phyloP scores from a whole-genome alignment of 192 early-diverging fungal species.

The Coemansia sp. region DNA sequence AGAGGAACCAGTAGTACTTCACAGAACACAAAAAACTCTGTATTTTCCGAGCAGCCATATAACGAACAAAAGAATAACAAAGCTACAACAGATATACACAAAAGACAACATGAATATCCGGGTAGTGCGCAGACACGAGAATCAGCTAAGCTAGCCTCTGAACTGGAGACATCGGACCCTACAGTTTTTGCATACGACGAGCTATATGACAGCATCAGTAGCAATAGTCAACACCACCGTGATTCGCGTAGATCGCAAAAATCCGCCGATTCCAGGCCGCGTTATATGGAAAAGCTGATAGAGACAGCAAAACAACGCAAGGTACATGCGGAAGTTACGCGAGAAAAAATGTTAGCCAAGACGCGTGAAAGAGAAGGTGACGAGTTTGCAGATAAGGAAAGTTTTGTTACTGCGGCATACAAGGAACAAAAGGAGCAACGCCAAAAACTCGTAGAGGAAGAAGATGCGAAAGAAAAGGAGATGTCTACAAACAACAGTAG shows the following conservation, averaged over 20 bases:
- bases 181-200: constrained; percentile 46
- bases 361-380: constrained; percentile 40
- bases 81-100: neutral
- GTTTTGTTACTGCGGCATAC: constrained; percentile 40
- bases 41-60: neutral
- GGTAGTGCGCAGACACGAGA: constrained; percentile 17
- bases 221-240: constrained; percentile 14
- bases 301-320: constrained; percentile 43
- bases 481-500: neutral
- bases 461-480: constrained; percentile 17
- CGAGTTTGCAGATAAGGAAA: constrained; percentile 41
- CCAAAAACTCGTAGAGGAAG: constrained; percentile 25
- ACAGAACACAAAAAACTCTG: neutral
- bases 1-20: neutral
- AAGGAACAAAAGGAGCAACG: constrained; percentile 47
- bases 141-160: constrained; percentile 20
- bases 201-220: constrained; percentile 25
- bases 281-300: constrained; percentile 49
- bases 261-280: constrained; percentile 26
- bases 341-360: constrained; percentile 39
- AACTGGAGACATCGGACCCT: constrained; percentile 22
- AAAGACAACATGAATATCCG: neutral
- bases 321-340: constrained; percentile 34
- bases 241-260: constrained; percentile 13
- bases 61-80: neutral